These are phyloP conservation scores for Xylariaceae sp. DNA, from an alignment of 2,329 filamentous ascomycete species.

Conservation along the genomic window DNA sequence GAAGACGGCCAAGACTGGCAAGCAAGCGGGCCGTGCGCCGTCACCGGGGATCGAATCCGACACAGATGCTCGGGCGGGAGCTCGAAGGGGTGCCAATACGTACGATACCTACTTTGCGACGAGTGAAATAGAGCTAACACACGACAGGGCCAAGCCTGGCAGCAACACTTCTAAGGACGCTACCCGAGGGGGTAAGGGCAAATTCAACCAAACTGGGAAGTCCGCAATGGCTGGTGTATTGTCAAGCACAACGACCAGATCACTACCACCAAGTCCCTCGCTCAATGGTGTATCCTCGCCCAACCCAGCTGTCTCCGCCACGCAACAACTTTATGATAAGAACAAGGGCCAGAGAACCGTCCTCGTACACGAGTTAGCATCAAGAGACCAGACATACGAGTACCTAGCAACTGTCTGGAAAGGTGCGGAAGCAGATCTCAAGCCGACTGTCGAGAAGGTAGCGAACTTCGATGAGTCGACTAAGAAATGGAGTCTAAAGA, in stretches of 20 bases:
- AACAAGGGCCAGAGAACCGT: conserved; percentile 56
- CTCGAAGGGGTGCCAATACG: conserved; percentile 47
- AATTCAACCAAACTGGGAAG: conserved; percentile 39
- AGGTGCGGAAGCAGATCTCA: conserved; percentile 57
- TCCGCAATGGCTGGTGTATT: conserved; percentile 47
- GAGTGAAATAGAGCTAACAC: conserved; percentile 35
- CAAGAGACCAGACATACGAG: conserved; percentile 53
- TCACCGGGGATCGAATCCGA: conserved; percentile 48
- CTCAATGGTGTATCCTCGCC: conserved; percentile 59
- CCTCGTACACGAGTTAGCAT: conserved; percentile 64
- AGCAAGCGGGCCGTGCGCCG: conserved; percentile 37
- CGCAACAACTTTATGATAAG: conserved; percentile 55
- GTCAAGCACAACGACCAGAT: conserved; percentile 44
- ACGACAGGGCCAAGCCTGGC: conserved; percentile 43
- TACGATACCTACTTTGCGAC: conserved; percentile 34
- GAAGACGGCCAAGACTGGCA: conserved; percentile 38
- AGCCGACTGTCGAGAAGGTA: conserved; percentile 58
- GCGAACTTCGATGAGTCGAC: conserved; percentile 52
- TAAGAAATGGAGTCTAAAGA: conserved; percentile 59
- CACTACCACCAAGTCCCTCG: conserved; percentile 58
- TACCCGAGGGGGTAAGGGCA: conserved; percentile 33
- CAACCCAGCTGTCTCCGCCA: conserved; percentile 52
- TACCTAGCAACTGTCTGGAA: conserved; percentile 55
- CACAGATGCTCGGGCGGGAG: conserved; percentile 11
- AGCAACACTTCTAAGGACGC: conserved; percentile 33